Evolutionary conservation across 1,284 basidiomycete genomes (phyloP), one percentile per base, ranked within the genome.

Genomic region (Pyrrhoderma lamaoense): DNA sequence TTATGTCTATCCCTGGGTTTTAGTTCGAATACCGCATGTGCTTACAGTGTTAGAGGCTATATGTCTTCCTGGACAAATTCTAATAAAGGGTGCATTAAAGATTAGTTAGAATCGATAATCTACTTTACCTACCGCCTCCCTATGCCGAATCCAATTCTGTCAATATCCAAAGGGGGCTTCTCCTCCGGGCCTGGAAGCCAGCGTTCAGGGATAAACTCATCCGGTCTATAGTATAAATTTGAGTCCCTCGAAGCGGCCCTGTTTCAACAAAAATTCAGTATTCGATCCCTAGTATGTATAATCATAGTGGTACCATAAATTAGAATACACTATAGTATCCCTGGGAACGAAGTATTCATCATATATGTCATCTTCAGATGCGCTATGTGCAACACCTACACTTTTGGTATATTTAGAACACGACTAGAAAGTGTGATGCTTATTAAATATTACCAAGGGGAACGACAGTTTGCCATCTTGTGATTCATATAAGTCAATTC

Each of bases 381-480:
- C 58, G 8, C 16, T 45, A 8, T 53, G 49, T 37, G 59, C 55
- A 43, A 64, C 62, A 23, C 55, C 54, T n/a, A n/a, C n/a, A n/a
- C n/a, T n/a, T n/a, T n/a, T n/a, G n/a, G n/a, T n/a, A n/a, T n/a
- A n/a, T n/a, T n/a, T n/a, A n/a, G n/a, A n/a, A n/a, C n/a, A n/a
- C n/a, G n/a, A n/a, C n/a, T n/a, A n/a, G n/a, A n/a, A n/a, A n/a
- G n/a, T n/a, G n/a, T n/a, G n/a, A n/a, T n/a, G n/a, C n/a, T n/a
- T n/a, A n/a, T n/a, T n/a, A n/a, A n/a, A n/a, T n/a, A n/a, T 9
- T 38, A 37, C 46, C 34, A 4, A 47, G 21, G 18, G 46, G 46
- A 7, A 37, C 23, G n/a, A 47, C 46, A 18, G 46, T n/a, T 38
- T 47, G 27, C 23, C 34, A 47, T 38, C 46, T 47, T 19, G 13